Conservation (phyloP, 768 basidiomycete species). For the Podaxis carcinomalis region DNA sequence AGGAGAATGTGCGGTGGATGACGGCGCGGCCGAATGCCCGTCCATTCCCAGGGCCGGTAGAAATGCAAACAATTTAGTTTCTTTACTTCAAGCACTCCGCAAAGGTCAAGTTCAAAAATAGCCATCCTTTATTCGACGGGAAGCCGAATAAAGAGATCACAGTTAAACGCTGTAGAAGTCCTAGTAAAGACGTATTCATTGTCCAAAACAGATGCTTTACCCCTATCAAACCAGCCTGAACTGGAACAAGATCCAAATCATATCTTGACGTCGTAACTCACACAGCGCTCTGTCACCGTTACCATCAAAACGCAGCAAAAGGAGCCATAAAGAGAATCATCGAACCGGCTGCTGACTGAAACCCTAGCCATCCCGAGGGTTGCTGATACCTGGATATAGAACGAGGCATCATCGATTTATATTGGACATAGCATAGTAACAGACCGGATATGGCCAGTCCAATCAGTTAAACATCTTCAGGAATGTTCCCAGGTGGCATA, state of each 20-base stretch:
- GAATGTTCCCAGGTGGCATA: neutral
- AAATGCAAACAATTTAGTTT: neutral
- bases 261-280: neutral
- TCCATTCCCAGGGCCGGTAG: neutral
- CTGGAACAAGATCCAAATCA: slow-evolving; percentile 3
- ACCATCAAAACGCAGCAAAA: neutral
- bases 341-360: neutral
- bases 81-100: neutral
- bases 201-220: neutral
- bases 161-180: neutral
- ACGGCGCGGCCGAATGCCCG: neutral
- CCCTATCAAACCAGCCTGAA: neutral
- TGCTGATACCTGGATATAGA: neutral
- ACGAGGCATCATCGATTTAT: slow-evolving; percentile 2
- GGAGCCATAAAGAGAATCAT: neutral
- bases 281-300: neutral
- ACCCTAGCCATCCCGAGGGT: neutral
- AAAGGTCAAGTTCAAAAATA: neutral
- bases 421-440: neutral
- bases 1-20: neutral
- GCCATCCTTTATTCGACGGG: neutral
- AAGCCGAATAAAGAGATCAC: neutral
- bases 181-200: neutral
- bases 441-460: neutral
- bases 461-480: neutral